Percentiles rank a stretch among this genome's conserved stretches.
phyloP scores from a whole-genome alignment of 257 asterid species.

The Solanum appendiculatum region DNA sequence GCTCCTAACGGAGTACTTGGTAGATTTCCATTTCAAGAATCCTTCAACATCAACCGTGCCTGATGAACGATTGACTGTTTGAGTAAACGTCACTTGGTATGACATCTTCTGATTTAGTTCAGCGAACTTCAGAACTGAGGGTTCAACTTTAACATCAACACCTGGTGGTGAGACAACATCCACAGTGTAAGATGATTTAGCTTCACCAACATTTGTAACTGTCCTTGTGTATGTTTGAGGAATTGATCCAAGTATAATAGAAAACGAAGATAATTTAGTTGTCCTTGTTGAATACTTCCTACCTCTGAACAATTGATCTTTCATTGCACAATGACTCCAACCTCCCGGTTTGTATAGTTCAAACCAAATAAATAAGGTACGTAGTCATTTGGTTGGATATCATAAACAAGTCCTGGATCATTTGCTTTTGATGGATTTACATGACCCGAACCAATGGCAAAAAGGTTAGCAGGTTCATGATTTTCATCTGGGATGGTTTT shows the following conservation, averaged over 20 bases:
- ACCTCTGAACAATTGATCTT: not conserved
- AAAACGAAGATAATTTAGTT: not conserved
- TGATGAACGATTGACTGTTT: not conserved
- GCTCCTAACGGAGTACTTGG: not conserved
- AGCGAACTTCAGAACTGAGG: not conserved
- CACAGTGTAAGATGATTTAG: not conserved
- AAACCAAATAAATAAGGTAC: not conserved
- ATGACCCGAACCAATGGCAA: slow-evolving; percentile 12
- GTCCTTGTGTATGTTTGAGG: not conserved
- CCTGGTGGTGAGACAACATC: not conserved
- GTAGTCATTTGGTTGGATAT: not conserved
- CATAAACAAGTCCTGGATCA: slow-evolving; percentile 13
- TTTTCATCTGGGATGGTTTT: not conserved
- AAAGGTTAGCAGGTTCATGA: not conserved
- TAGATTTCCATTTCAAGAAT: slow-evolving; percentile 17
- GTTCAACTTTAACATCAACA: not conserved
- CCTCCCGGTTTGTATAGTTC: not conserved
- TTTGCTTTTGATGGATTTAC: slow-evolving; percentile 1
- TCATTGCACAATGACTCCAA: not conserved
- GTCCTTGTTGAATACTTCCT: not conserved
- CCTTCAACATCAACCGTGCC: slow-evolving; percentile 10
- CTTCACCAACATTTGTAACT: not conserved
- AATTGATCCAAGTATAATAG: not conserved
- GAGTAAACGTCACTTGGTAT: slow-evolving; percentile 5
- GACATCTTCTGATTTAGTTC: not conserved